Percentiles rank a stretch among this genome's conserved stretches.
These are phyloP conservation scores for Acacia pycnantha DNA, from an alignment of 331 rosid species.

Conservation along the genomic window DNA sequence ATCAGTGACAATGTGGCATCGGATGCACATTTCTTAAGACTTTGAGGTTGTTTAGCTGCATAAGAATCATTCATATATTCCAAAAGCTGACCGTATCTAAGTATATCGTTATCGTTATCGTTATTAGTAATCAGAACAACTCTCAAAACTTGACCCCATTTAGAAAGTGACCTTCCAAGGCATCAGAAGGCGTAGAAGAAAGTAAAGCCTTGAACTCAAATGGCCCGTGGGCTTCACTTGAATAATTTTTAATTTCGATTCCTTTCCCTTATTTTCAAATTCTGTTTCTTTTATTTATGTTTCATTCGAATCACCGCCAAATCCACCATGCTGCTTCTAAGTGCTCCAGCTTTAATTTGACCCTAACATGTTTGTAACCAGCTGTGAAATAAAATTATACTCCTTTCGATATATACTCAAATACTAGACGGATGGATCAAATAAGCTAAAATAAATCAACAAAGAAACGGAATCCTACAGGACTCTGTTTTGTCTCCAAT, in stretches of 20 bases:
- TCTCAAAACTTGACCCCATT: background rate
- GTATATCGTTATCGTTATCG: background rate
- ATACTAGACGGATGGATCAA: background rate
- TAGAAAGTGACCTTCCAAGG: background rate
- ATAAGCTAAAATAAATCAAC: background rate
- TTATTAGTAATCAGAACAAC: background rate
- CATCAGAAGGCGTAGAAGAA: background rate
- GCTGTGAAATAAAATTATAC: background rate
- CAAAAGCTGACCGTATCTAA: background rate
- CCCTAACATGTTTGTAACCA: background rate
- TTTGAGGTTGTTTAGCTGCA: background rate
- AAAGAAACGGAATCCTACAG: background rate
- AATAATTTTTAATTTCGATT: background rate
- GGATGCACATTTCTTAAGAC: background rate
- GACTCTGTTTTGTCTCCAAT: background rate
- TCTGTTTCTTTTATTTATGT: background rate
- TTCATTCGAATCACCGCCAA: background rate
- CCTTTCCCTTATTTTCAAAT: background rate
- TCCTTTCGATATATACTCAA: background rate
- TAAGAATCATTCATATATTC: background rate
- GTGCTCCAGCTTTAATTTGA: background rate
- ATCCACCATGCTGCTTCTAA: background rate
- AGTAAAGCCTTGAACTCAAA: background rate
- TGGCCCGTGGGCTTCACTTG: background rate
- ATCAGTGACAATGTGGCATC: background rate